phyloP scores from a whole-genome alignment of 108 stramenopile genomes.

The Stephanodiscus minutulus region DNA sequence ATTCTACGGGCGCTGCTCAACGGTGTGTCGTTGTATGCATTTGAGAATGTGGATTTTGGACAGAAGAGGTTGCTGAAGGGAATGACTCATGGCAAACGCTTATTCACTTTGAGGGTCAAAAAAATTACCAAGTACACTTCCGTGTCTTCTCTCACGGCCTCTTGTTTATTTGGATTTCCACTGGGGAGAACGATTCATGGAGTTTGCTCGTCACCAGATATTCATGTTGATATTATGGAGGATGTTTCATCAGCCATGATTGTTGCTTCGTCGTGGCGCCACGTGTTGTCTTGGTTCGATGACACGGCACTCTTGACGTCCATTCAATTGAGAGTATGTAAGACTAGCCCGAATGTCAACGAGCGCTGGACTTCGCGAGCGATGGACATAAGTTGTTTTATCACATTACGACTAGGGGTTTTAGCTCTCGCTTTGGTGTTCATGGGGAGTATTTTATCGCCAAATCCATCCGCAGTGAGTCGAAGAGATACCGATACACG shows the following conservation, averaged over 20 bases:
- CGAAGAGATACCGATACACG: not conserved
- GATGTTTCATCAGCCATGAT: not conserved
- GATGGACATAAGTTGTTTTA: conserved; percentile 22
- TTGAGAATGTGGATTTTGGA: conserved; percentile 44
- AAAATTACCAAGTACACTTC: conserved; percentile 30
- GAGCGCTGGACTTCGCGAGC: conserved; percentile 19
- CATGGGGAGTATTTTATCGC: conserved; percentile 35
- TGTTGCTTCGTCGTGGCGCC: not conserved
- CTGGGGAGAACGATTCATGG: not conserved
- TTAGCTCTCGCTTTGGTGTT: conserved; percentile 32
- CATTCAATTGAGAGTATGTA: conserved; percentile 9
- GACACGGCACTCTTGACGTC: not conserved
- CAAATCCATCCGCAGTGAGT: conserved; percentile 20
- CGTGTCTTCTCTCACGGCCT: conserved; percentile 4
- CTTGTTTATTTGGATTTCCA: not conserved
- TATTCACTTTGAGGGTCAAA: conserved; percentile 25
- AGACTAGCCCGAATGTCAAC: not conserved
- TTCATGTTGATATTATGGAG: not conserved
- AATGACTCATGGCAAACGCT: conserved; percentile 30
- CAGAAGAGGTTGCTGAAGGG: conserved; percentile 37
- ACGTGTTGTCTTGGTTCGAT: not conserved
- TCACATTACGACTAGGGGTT: conserved; percentile 28
- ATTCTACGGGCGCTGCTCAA: conserved; percentile 24
- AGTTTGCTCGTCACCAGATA: not conserved
- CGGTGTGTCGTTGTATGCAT: conserved; percentile 26